Percentiles rank a stretch among this genome's conserved stretches.
These are phyloP conservation scores for Exophiala sp. DNA, from an alignment of 2,329 filamentous ascomycete genomes.

Conservation along the genomic window DNA sequence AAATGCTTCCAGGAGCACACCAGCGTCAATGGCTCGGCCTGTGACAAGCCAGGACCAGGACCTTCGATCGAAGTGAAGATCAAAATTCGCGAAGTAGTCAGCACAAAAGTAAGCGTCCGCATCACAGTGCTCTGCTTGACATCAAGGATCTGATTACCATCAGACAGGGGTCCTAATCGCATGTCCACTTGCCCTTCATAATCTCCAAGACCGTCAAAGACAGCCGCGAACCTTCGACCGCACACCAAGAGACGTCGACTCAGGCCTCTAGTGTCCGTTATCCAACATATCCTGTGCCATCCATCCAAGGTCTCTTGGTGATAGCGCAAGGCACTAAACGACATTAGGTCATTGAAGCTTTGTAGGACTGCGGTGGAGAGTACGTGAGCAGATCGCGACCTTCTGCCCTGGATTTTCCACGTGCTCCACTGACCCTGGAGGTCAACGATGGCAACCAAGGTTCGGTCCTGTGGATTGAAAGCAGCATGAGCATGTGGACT, in stretches of 20 bases:
- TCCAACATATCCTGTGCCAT: conserved; percentile 44
- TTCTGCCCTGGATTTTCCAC: conserved; percentile 40
- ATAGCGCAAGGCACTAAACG: conserved; percentile 10
- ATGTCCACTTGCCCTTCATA: conserved; percentile 31
- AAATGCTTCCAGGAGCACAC: conserved; percentile 54
- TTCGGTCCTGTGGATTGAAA: conserved; percentile 59
- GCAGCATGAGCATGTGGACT: conserved; percentile 51
- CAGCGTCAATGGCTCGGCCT: conserved; percentile 32
- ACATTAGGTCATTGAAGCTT: conserved; percentile 21
- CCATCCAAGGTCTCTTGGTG: conserved; percentile 36
- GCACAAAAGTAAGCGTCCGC: conserved; percentile 46
- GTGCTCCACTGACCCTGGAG: conserved; percentile 53
- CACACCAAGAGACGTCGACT: conserved; percentile 49
- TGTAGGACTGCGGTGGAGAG: conserved; percentile 28
- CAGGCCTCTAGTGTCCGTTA: conserved; percentile 28
- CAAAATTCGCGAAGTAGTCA: conserved; percentile 52
- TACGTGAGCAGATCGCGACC: conserved; percentile 31
- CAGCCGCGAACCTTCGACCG: conserved; percentile 43
- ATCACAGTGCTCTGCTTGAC: conserved; percentile 43
- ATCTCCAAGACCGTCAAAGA: conserved; percentile 35
- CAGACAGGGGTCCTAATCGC: conserved; percentile 36
- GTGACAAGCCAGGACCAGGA: conserved; percentile 27
- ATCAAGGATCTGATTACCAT: conserved; percentile 55
- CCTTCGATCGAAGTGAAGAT: conserved; percentile 35
- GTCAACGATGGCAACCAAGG: conserved; percentile 56